Evolutionary conservation across 2,329 filamentous ascomycete species (phyloP), one percentile per base, ranked within the genome.

Genomic region (Nemania sp.): DNA sequence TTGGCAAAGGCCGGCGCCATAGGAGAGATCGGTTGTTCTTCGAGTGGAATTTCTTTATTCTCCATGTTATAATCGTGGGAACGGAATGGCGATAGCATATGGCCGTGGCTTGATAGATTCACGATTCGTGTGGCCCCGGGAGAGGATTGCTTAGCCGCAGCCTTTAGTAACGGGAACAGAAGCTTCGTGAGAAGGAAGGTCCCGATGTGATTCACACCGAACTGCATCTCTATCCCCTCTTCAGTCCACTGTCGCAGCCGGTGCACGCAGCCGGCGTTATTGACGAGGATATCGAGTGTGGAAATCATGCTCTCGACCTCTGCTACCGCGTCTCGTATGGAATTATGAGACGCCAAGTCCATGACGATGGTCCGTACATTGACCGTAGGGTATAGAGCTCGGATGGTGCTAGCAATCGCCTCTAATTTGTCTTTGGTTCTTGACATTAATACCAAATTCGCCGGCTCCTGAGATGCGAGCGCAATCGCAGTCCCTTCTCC

Each of bases 11-110:
- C 62, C 1, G 67, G 64, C 8, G 63, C 58, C 26, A 72, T 51
- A 12, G 60, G 59, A 7, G 63, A 60, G 28, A 65, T 49, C 3
- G 70, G 67, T 23, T 66, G 59, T 43, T 73, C 68, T 53, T 70
- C 64, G 1, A 57, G 61, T 11, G 70, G 72, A 7, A 75, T 61
- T 17, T 67, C 62, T 50, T 72, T 71, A n/a, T 73, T 71, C 42
- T 75, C 65, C 48, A 77, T 75, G 28, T 74, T 75, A 40, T 69
- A 69, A 52, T 80, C 75, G 14, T 76, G 71, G 47, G 77, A 78
- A 6, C 73, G 66, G n/a, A 80, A 66, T 1, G 72, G 68, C 3
- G 73, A 71, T 2, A 73, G 55, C 9, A 71, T 62, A 64, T 78
- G 74, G 3, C 72, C 74, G 26, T 73, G 63, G 51, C 75, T 74